Conservation (phyloP, 2,329 filamentous ascomycete genomes). For the Scedosporium dehoogii region DNA sequence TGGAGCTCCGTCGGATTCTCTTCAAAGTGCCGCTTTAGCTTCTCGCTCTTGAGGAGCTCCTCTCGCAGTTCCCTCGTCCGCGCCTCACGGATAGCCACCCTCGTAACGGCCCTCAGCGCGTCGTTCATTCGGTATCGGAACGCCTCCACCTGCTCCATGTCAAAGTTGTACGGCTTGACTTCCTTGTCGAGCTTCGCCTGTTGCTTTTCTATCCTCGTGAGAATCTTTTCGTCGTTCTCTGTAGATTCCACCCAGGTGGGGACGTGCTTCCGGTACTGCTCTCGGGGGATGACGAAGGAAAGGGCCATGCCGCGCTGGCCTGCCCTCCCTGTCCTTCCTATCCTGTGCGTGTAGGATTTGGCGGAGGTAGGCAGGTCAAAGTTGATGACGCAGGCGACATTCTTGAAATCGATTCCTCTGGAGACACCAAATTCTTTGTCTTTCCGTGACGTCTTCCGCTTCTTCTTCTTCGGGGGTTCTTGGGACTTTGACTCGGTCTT, state of each 20-base stretch:
- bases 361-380: constrained; percentile 86
- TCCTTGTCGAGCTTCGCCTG: constrained; percentile 72
- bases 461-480: constrained; percentile 39
- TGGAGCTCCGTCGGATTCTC: constrained; percentile 87
- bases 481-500: constrained; percentile 11
- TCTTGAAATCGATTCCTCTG: constrained; percentile 91
- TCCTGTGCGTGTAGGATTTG: constrained; percentile 93
- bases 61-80: constrained; percentile 77
- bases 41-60: constrained; percentile 88
- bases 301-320: constrained; percentile 89
- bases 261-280: constrained; percentile 79
- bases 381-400: constrained; percentile 90
- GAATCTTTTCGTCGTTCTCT: constrained; percentile 74
- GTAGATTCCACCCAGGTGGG: constrained; percentile 67
- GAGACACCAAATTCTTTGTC: constrained; percentile 94
- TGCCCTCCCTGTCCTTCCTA: constrained; percentile 85
- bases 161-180: constrained; percentile 85
- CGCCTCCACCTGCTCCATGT: constrained; percentile 86
- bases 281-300: constrained; percentile 83
- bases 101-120: constrained; percentile 80
- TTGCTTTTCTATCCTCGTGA: constrained; percentile 68
- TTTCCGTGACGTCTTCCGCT: constrained; percentile 51
- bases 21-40: constrained; percentile 90
- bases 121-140: constrained; percentile 95
- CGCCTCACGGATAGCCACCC: constrained; percentile 82